Evolutionary conservation across 1,139 yeast genomes (phyloP).

Genomic region (Pneumocystis canis): DNA sequence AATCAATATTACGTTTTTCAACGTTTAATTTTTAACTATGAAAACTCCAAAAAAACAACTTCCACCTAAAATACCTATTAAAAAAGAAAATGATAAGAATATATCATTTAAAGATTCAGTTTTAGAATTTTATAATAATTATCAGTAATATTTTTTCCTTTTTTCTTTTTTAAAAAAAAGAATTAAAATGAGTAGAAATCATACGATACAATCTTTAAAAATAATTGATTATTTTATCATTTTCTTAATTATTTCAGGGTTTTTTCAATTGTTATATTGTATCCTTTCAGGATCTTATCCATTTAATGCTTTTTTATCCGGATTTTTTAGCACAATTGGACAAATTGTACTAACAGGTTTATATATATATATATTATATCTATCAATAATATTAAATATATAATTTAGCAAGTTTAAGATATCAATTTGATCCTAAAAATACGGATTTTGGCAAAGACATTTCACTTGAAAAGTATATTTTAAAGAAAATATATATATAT

Average conservation of each 20-base stretch:
- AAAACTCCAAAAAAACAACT: neutral
- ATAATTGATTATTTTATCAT: slow-evolving; percentile 65
- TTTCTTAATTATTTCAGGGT: slow-evolving; percentile 61
- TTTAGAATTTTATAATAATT: neutral
- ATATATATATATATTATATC: neutral
- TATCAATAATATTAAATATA: neutral
- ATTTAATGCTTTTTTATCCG: slow-evolving; percentile 90
- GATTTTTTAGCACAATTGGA: slow-evolving; percentile 83
- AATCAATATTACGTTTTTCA: too few relatives aligned
- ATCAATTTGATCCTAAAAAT: slow-evolving; percentile 42
- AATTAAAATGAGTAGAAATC: neutral
- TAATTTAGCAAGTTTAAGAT: slow-evolving; percentile 37
- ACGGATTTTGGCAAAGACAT: slow-evolving; percentile 36
- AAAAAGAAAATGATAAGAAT: too few relatives aligned
- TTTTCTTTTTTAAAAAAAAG: neutral
- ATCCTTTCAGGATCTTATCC: slow-evolving; percentile 74
- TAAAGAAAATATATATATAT: neutral
- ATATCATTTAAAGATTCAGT: neutral
- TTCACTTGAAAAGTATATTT: slow-evolving; percentile 38
- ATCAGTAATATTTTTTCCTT: neutral
- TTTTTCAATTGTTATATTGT: slow-evolving; percentile 64
- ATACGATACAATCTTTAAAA: slow-evolving; percentile 22
- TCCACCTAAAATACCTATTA: neutral
- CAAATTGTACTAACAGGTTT: slow-evolving; percentile 69
- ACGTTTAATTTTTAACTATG: neutral